Percentiles rank a stretch among this genome's conserved stretches.
Evolutionary conservation across 1,139 yeast genomes (phyloP).

Genomic region (Tardiomyces blankii): DNA sequence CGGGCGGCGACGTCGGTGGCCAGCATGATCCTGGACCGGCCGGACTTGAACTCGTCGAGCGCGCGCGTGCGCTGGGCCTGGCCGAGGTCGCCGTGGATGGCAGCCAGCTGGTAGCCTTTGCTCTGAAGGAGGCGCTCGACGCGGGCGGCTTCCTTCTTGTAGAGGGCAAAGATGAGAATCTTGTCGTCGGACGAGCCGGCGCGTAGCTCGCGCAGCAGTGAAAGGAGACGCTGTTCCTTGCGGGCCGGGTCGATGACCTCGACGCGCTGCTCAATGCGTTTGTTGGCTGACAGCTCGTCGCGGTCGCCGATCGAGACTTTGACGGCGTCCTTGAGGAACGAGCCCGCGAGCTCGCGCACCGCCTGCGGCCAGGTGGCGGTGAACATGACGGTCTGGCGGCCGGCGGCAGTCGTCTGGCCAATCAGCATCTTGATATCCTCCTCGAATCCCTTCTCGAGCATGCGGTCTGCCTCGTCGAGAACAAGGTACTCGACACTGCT

Average conservation of each 20-base stretch:
- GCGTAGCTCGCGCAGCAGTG: conserved; percentile 65
- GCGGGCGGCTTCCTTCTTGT: conserved; percentile 93
- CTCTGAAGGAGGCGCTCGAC: conserved; percentile 66
- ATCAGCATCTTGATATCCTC: conserved; percentile 86
- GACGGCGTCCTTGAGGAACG: conserved; percentile 76
- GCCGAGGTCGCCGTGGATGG: conserved; percentile 90
- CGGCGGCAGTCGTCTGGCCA: conserved; percentile 32
- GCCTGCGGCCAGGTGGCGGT: conserved; percentile 89
- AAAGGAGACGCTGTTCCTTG: conserved; percentile 69
- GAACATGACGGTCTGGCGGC: conserved; percentile 79
- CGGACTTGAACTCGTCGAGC: conserved; percentile 71
- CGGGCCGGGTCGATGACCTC: conserved; percentile 81
- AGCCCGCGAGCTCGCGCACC: conserved; percentile 81
- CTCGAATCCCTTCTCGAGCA: conserved; percentile 95
- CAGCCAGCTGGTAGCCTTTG: conserved; percentile 74
- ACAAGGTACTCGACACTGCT: conserved; percentile 65
- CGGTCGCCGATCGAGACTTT: conserved; percentile 89
- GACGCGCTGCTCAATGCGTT: conserved; percentile 83
- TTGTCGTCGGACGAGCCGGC: conserved; percentile 50
- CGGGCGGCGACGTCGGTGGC: conserved; percentile 99
- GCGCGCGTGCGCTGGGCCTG: conserved; percentile 92
- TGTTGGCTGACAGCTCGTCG: conserved; percentile 89
- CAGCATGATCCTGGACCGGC: conserved; percentile 61
- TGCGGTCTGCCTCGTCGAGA: conserved; percentile 95
- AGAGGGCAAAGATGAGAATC: conserved; percentile 82